Evolutionary conservation across 192 early-diverging fungal species (phyloP).

Genomic region (Linnemannia schmuckeri): DNA sequence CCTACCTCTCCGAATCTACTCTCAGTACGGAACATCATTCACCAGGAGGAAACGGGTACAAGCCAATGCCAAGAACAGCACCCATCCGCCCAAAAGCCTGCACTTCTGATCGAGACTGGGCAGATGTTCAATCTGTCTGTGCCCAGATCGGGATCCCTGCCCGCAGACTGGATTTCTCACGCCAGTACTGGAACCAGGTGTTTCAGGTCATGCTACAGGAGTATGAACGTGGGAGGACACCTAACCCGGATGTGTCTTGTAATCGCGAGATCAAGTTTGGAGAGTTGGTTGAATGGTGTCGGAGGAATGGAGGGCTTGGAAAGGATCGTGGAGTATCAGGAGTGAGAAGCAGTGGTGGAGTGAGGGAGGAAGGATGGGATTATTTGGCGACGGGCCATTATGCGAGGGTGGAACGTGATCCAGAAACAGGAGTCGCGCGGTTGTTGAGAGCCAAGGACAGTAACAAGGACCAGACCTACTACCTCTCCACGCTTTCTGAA

Average conservation of each 20-base stretch:
- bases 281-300: conserved; percentile 74
- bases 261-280: conserved; percentile 97
- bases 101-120: conserved; percentile 81
- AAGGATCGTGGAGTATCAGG: conserved; percentile 26
- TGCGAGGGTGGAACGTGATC: conserved; percentile 57
- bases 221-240: conserved; percentile 79
- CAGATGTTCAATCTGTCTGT: conserved; percentile 82
- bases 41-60: neutral
- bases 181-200: conserved; percentile 93
- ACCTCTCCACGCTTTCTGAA: conserved; percentile 76
- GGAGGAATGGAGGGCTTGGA: conserved; percentile 34
- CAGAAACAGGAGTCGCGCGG: conserved; percentile 17
- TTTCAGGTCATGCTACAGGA: conserved; percentile 86
- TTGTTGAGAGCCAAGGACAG: conserved; percentile 67
- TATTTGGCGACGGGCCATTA: conserved; percentile 66
- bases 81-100: conserved; percentile 65
- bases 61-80: conserved; percentile 12
- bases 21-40: neutral
- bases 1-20: conserved; percentile 20
- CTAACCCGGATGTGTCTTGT: conserved; percentile 95
- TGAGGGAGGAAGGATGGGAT: conserved; percentile 33
- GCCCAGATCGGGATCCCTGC: conserved; percentile 72
- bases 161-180: conserved; percentile 80
- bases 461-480: conserved; percentile 96
- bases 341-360: neutral